Conservation (phyloP, 2,329 filamentous ascomycete species). For the Podosphaera xanthii region DNA sequence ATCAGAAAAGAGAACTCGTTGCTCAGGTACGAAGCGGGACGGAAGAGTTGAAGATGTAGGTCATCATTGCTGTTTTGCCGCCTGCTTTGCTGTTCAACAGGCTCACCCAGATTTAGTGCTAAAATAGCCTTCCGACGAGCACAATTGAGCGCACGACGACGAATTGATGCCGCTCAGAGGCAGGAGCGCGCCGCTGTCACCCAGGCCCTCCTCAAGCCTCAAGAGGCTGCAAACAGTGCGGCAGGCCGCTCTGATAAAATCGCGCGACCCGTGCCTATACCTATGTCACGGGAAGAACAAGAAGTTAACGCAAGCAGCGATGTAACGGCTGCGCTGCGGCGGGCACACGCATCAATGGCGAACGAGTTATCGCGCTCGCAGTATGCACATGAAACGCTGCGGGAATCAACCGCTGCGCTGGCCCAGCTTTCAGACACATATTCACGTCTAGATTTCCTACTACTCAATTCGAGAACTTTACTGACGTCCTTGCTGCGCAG, state of each 20-base stretch:
- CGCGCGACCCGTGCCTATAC: background rate
- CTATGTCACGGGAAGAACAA: constrained; percentile 35
- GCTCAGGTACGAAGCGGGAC: constrained; percentile 43
- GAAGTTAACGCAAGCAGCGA: constrained; percentile 55
- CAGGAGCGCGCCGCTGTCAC: constrained; percentile 60
- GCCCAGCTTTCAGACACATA: constrained; percentile 63
- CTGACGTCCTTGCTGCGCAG: constrained; percentile 60
- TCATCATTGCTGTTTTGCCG: background rate
- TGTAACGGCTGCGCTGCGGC: constrained; percentile 61
- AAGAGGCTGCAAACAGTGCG: constrained; percentile 9
- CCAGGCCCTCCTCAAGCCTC: constrained; percentile 30
- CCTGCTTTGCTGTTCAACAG: background rate
- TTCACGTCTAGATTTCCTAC: constrained; percentile 50
- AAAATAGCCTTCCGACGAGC: constrained; percentile 52
- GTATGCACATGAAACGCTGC: constrained; percentile 75
- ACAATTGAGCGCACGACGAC: constrained; percentile 55
- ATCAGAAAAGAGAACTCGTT: constrained; percentile 40
- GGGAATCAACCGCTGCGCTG: constrained; percentile 66
- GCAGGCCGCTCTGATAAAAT: constrained; percentile 2
- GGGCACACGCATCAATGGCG: constrained; percentile 72
- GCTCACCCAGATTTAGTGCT: constrained; percentile 4
- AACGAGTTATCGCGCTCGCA: constrained; percentile 65
- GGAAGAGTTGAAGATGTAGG: constrained; percentile 50
- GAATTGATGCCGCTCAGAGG: constrained; percentile 47
- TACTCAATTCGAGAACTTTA: constrained; percentile 51